A percentile compares a stretch with the other conserved stretches of the same genome.
Evolutionary conservation across 495 filamentous ascomycete species (phyloP).

Genomic region (Podospora pseudocomata): DNA sequence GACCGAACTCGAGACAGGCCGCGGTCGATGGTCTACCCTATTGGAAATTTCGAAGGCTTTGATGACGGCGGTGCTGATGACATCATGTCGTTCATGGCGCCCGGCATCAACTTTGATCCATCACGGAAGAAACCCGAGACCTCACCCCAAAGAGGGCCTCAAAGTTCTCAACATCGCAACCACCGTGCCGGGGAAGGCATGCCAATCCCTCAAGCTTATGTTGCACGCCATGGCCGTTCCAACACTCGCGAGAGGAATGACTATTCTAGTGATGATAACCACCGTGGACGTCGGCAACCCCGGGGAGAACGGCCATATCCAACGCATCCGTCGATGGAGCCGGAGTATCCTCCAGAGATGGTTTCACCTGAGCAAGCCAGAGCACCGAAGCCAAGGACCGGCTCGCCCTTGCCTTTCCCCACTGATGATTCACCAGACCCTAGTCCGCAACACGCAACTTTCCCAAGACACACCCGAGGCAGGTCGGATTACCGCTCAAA

Average conservation of each 20-base stretch:
- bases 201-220: conserved; percentile 14
- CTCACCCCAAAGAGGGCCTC: conserved; percentile 24
- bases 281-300: conserved; percentile 14
- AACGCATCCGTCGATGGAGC: conserved; percentile 16
- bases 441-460: conserved; percentile 36
- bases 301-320: conserved; percentile 19
- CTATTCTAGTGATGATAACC: conserved; percentile 25
- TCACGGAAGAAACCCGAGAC: conserved; percentile 7
- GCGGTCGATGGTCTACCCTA: conserved; percentile 13
- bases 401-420: conserved; percentile 18
- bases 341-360: conserved; percentile 16
- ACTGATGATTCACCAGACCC: conserved; percentile 14
- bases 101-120: conserved; percentile 18
- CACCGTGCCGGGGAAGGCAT: conserved; percentile 24
- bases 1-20: conserved; percentile 10
- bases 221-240: conserved; percentile 17
- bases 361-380: conserved; percentile 19
- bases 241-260: conserved; percentile 21
- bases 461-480: conserved; percentile 32
- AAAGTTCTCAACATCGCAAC: conserved; percentile 17
- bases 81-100: conserved; percentile 31
- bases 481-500: conserved; percentile 30
- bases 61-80: conserved; percentile 18
- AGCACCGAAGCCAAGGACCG: conserved; percentile 16
- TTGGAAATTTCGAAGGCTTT: conserved; percentile 5